Evolutionary conservation across 176 grass and related monocot species (phyloP), one percentile per base, ranked within the genome.

Genomic region (Canna indica): DNA sequence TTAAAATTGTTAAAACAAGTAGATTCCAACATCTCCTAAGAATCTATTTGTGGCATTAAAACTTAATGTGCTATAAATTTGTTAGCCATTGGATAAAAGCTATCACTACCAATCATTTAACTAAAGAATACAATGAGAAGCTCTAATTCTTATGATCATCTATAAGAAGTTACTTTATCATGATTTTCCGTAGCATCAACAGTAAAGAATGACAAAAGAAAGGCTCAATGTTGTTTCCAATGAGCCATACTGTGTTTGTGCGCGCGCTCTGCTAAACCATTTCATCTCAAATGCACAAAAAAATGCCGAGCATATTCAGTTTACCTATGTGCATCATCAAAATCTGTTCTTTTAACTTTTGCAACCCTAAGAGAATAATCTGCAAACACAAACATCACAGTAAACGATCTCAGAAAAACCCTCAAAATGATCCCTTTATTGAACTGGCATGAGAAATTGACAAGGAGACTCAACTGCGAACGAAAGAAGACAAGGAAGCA

Each of bases 281-380:
- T 24, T 4, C 34, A 65, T 11, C 17, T 59, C 25, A 59, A 59
- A 59, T 10, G 5, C 25, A 59, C 56, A 59, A 27, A 1, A 11
- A 65, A 39, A 66, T 66, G 33, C 8, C 7, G 15, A 33, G 27
- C 15, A 1, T 17, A 0, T 13, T 5, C 18, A 36, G 22, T 7
- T 62, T 67, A 92, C 94, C 84, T 99, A 77, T 77, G 73, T 53
- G 85, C 94, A 57, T 99, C 94, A 48, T 85, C 86, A 46, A 90
- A 99, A 42, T 73, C 77, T 2, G 78, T 42, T 66, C 70, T 83
- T 78, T 90, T 93, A 66, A 67, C 78, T 75, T 88, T 99, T 24
- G 73, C 82, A 69, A 99, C 90, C 59, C 94, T 90, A 63, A 93
- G 73, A 67, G 94, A 93, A 87, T 93, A 93, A 85, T 76, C 94